phyloP scores from a whole-genome alignment of 2,329 filamentous ascomycete species.

The Sporothrix dimorphospora region DNA sequence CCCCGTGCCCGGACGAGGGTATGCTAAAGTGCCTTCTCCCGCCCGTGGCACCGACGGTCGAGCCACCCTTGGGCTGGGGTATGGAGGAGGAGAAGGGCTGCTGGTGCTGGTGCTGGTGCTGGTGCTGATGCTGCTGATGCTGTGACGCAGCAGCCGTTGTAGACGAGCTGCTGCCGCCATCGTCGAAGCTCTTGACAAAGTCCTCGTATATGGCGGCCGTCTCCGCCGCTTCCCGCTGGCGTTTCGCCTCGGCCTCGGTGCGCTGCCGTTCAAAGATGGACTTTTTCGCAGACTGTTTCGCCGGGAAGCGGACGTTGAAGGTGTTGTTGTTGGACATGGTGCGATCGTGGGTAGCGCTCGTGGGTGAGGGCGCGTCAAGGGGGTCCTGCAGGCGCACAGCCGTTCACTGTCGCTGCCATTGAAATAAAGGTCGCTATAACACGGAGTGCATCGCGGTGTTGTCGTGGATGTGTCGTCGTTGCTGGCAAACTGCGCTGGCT shows the following conservation, averaged over 20 bases:
- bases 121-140: no score
- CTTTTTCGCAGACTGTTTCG: constrained; percentile 59
- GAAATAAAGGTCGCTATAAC: background rate
- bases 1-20: constrained; percentile 51
- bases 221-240: constrained; percentile 80
- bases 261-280: constrained; percentile 87
- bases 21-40: constrained; percentile 68
- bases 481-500: background rate
- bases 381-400: background rate
- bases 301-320: constrained; percentile 44
- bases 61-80: constrained; percentile 39
- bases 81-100: constrained; percentile 27
- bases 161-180: constrained; percentile 59
- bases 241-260: constrained; percentile 87
- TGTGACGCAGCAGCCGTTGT: constrained; percentile 39
- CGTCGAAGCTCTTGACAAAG: constrained; percentile 79
- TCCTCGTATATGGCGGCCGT: constrained; percentile 85
- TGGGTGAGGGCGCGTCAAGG: background rate
- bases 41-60: constrained; percentile 35
- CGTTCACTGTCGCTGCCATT: background rate
- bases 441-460: background rate
- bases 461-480: background rate
- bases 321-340: constrained; percentile 46
- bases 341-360: background rate
- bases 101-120: constrained; percentile 38